A percentile compares a stretch with the other conserved stretches of the same genome.
Conservation (phyloP, 208 protist species). For the Angomonas ambiguus region DNA sequence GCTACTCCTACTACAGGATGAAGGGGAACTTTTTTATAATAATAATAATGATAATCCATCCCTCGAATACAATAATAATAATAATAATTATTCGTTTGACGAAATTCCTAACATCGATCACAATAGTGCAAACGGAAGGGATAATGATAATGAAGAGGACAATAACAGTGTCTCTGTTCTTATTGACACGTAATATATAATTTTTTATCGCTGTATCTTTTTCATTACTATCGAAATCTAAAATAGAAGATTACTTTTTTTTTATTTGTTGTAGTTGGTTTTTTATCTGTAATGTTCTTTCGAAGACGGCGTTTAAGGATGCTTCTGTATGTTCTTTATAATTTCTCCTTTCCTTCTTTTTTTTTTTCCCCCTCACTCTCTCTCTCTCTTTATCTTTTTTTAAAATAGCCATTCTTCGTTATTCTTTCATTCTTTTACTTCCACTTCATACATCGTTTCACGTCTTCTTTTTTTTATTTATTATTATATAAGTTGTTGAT, state of each 20-base stretch:
- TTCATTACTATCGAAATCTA: background rate
- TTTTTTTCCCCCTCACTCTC: background rate
- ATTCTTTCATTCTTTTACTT: no score
- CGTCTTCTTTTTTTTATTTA: no score
- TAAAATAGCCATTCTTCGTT: no score
- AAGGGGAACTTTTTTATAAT: no score
- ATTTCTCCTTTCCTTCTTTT: conserved; percentile 1
- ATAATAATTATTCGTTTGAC: no score
- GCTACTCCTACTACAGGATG: no score
- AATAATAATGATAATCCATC: background rate
- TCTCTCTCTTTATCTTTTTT: no score
- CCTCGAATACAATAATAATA: background rate
- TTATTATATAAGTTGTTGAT: no score
- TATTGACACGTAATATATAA: background rate
- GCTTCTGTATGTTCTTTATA: no score
- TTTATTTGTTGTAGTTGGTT: background rate
- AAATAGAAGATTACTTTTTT: background rate
- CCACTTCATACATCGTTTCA: no score
- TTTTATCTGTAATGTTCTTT: background rate
- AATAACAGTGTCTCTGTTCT: background rate
- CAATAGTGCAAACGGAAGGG: background rate
- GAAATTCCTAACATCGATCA: background rate
- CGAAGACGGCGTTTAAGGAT: no score
- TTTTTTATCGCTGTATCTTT: no score
- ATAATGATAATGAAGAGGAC: background rate